Evolutionary conservation across 352 stramenopile genomes (phyloP).

Genomic region (Phytophthora fragariaefolia): DNA sequence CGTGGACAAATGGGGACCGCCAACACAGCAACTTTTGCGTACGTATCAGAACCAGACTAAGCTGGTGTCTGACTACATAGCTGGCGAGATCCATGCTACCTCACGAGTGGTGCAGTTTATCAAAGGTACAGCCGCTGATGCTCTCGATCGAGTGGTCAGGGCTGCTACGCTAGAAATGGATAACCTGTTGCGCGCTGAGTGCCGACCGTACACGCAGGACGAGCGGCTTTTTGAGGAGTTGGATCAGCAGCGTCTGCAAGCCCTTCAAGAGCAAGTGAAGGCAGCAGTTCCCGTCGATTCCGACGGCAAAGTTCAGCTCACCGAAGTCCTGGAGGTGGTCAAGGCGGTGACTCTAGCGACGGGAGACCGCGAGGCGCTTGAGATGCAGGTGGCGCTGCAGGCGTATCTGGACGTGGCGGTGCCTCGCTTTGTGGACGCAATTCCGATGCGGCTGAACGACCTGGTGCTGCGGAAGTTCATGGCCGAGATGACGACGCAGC

Average conservation of each 20-base stretch:
- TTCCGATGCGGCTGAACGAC: slow-evolving; percentile 48
- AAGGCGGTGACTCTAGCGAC: slow-evolving; percentile 9
- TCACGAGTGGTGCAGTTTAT: slow-evolving; percentile 39
- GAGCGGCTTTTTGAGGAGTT: slow-evolving; percentile 36
- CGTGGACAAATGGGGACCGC: slow-evolving; percentile 45
- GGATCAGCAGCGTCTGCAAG: slow-evolving; percentile 21
- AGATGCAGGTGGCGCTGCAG: slow-evolving; percentile 45
- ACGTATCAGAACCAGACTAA: slow-evolving; percentile 41
- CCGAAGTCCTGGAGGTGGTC: slow-evolving; percentile 25
- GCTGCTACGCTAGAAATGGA: slow-evolving; percentile 24
- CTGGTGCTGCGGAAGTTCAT: slow-evolving; percentile 42
- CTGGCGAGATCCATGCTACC: slow-evolving; percentile 16
- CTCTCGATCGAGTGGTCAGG: slow-evolving; percentile 23
- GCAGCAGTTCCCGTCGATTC: slow-evolving; percentile 2
- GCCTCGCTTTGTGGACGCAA: slow-evolving; percentile 40
- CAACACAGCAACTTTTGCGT: slow-evolving; percentile 32
- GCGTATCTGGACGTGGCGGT: slow-evolving; percentile 45
- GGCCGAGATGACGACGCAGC: slow-evolving; percentile 29
- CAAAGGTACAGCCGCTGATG: slow-evolving; percentile 1
- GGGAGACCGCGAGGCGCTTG: slow-evolving; percentile 38
- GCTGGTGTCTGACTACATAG: slow-evolving; percentile 33
- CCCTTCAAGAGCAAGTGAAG: slow-evolving; percentile 28
- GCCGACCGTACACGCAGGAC: slow-evolving; percentile 51
- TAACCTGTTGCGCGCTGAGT: slow-evolving; percentile 33
- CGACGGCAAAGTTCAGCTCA: slow-evolving; percentile 15